These are phyloP conservation scores for Casuarina glauca DNA, from an alignment of 306 rosid species.

Conservation along the genomic window DNA sequence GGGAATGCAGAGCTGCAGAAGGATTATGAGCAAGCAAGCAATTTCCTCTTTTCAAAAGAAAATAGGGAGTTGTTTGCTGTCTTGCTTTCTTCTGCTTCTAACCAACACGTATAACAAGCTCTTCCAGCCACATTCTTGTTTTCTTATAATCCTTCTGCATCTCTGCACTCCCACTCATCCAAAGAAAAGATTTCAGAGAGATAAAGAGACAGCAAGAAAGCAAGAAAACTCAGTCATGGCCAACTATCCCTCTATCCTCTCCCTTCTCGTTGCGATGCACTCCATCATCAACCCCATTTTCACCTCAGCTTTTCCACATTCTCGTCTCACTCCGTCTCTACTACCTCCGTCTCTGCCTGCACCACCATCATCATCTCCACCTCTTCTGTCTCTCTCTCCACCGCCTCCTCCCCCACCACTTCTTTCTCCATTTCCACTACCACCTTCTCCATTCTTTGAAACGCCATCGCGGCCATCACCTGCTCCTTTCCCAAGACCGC, in stretches of 20 bases:
- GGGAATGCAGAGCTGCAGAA: not conserved
- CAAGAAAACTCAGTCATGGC: not conserved
- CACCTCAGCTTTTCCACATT: not conserved
- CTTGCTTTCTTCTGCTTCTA: no score
- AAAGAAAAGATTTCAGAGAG: not conserved
- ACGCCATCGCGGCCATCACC: not conserved
- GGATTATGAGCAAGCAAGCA: no score
- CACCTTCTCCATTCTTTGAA: not conserved
- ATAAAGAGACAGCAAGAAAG: not conserved
- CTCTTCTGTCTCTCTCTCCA: not conserved
- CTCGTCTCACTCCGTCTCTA: not conserved
- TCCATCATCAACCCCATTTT: slow-evolving; percentile 8
- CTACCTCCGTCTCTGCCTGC: not conserved
- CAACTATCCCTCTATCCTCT: not conserved
- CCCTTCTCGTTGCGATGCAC: slow-evolving; percentile 1
- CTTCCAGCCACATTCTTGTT: no score
- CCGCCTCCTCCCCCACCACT: no score
- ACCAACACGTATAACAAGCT: no score
- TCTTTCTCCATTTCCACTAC: not conserved
- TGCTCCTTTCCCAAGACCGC: not conserved
- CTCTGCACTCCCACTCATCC: not conserved
- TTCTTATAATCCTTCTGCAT: no score
- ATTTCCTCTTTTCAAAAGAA: no score
- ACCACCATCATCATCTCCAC: not conserved
- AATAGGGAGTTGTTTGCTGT: no score